A percentile compares a stretch with the other conserved stretches of the same genome.
These are phyloP conservation scores for Nissolia schottii DNA, from an alignment of 306 rosid species.

Conservation along the genomic window DNA sequence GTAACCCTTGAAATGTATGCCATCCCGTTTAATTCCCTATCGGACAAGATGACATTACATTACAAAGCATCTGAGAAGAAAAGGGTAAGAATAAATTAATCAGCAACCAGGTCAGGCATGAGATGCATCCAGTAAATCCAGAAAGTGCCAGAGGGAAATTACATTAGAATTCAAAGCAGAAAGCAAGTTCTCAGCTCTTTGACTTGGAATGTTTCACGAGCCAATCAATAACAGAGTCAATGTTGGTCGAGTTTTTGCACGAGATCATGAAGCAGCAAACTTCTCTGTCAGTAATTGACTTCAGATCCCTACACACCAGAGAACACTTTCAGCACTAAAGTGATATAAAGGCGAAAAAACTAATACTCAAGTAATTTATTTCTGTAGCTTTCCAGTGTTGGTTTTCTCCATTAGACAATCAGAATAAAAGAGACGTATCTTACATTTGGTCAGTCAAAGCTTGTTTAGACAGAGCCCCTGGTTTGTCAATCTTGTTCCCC, in stretches of 20 bases:
- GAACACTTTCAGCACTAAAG: constrained; percentile 14
- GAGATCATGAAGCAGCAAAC: constrained; percentile 96
- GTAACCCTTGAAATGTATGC: constrained; percentile 16
- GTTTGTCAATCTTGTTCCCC: constrained; percentile 87
- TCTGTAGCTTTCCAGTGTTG: neutral
- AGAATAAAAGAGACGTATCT: constrained; percentile 17
- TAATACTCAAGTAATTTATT: neutral
- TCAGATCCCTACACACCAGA: constrained; percentile 64
- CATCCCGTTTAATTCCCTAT: constrained; percentile 8
- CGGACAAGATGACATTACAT: constrained; percentile 23
- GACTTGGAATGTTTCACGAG: constrained; percentile 95
- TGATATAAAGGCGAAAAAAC: neutral
- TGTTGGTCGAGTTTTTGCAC: constrained; percentile 92
- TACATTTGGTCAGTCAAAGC: constrained; percentile 83
- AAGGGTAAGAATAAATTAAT: constrained; percentile 35
- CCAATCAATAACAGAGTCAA: constrained; percentile 88
- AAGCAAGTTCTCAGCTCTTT: constrained; percentile 51
- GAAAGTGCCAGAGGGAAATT: constrained; percentile 34
- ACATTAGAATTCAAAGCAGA: constrained; percentile 36
- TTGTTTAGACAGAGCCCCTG: constrained; percentile 70
- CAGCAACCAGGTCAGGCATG: constrained; percentile 43
- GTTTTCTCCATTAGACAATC: neutral
- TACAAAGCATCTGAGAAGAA: constrained; percentile 9
- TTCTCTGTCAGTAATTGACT: constrained; percentile 76
- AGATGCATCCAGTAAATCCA: constrained; percentile 44